A percentile compares a stretch with the other conserved stretches of the same genome.
phyloP scores from a whole-genome alignment of 2,329 filamentous ascomycete genomes.

The Dendrostoma leiphaemia region DNA sequence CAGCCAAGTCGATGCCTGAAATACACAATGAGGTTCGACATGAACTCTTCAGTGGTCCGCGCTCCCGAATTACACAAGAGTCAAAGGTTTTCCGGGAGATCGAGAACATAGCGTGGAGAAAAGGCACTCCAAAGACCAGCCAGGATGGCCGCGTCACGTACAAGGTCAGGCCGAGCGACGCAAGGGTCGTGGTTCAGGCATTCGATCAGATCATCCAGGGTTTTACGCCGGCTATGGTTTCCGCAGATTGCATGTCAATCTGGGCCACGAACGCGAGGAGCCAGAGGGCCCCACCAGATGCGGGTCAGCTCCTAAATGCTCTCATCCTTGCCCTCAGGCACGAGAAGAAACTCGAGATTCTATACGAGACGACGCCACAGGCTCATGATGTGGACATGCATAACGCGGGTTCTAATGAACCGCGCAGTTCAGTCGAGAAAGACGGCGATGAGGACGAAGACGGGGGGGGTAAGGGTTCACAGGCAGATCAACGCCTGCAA shows the following conservation, averaged over 20 bases:
- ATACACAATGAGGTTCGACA: neutral
- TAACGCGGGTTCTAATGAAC: too few species aligned
- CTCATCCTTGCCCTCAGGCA: neutral
- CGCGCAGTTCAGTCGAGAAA: too few species aligned
- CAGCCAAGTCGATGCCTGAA: neutral
- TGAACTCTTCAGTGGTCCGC: neutral
- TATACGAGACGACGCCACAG: neutral
- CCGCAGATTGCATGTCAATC: neutral
- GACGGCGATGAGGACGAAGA: too few species aligned
- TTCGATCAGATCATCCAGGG: neutral
- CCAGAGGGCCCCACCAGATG: neutral
- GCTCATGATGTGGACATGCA: too few species aligned
- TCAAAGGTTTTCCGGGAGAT: neutral
- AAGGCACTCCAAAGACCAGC: neutral
- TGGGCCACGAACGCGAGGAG: neutral
- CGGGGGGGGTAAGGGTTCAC: too few species aligned
- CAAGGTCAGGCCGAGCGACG: neutral
- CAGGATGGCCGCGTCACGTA: neutral
- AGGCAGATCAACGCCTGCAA: too few species aligned
- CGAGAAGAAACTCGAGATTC: neutral
- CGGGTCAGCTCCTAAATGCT: neutral
- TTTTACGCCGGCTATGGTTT: neutral
- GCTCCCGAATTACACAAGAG: neutral
- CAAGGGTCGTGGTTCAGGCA: neutral
- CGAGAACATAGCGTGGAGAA: neutral